A percentile compares a stretch with the other conserved stretches of the same genome.
These are phyloP conservation scores for Cercospora berteroae DNA, from an alignment of 2,329 filamentous ascomycete species.

Conservation along the genomic window DNA sequence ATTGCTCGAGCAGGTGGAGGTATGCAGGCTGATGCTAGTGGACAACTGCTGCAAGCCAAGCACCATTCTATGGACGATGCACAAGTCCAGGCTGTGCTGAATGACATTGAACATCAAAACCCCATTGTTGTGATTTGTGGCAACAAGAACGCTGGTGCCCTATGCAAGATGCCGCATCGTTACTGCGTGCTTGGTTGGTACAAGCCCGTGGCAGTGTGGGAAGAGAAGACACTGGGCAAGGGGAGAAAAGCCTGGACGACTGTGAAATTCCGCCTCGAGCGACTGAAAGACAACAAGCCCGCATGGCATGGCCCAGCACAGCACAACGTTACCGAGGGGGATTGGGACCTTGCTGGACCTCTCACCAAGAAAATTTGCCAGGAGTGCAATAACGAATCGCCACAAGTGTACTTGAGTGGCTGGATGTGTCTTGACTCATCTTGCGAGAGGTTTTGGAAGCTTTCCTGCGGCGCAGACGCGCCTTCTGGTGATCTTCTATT, in stretches of 20 bases:
- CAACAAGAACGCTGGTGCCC: slow-evolving; percentile 49
- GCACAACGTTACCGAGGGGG: slow-evolving; percentile 5
- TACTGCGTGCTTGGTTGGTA: slow-evolving; percentile 70
- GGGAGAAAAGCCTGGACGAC: slow-evolving; percentile 36
- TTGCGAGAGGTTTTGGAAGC: slow-evolving; percentile 59
- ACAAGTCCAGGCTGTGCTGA: slow-evolving; percentile 44
- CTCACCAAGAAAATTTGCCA: slow-evolving; percentile 38
- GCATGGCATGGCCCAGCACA: slow-evolving; percentile 41
- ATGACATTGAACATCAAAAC: slow-evolving; percentile 48
- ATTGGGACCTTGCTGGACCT: slow-evolving; percentile 5
- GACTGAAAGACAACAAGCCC: slow-evolving; percentile 55
- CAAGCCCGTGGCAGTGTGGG: slow-evolving; percentile 67
- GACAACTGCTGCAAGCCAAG: slow-evolving; percentile 47
- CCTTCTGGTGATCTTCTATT: slow-evolving; percentile 48
- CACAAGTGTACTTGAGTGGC: slow-evolving; percentile 46
- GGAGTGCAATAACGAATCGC: slow-evolving; percentile 35
- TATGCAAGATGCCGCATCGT: slow-evolving; percentile 53
- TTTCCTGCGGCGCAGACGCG: slow-evolving; percentile 37
- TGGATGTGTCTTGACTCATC: slow-evolving; percentile 59
- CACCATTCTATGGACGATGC: slow-evolving; percentile 46
- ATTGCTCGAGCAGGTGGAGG: slow-evolving; percentile 63
- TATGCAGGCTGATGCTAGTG: slow-evolving; percentile 47
- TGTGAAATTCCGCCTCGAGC: slow-evolving; percentile 65
- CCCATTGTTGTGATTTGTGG: slow-evolving; percentile 56
- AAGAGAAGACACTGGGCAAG: slow-evolving; percentile 52